Evolutionary conservation across 148 eudicot genomes (phyloP), one percentile per base, ranked within the genome.

Genomic region (Silene latifolia): DNA sequence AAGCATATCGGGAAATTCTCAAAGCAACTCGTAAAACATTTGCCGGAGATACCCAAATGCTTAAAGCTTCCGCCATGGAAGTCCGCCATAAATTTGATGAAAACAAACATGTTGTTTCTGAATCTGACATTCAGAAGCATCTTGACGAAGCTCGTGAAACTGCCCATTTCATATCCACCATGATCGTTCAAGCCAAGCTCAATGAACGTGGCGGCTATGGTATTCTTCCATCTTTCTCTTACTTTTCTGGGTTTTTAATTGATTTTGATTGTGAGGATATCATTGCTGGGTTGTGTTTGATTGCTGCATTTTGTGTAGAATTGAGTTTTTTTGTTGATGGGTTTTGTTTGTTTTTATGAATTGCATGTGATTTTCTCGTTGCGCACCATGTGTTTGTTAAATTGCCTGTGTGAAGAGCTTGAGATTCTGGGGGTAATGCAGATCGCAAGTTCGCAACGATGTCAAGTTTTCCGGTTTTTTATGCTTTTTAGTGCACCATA

Each of bases 181-280:
- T 85, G 89, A 84, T 94, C 71, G 96, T 94, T 57, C 98, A 91
- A 79, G 98, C 98, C 69, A 88, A 86, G 74, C 97, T 88, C 83
- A 91, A 83, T 64, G 74, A 83, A 1, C 87, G 88, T 14, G 98
- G 98, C 51, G 87, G 87, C 13, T 94, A 91, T 66, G 96, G 98
- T 92, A 81, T 47, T 11, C 19, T 66, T 47, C n/a, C 35, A 35
- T 51, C 13, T 8, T 24, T 10, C 13, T 57, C 63, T 32, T 4
- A 0, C 18, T 65, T 15, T 65, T 17, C 2, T 3, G n/a, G 3
- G 29, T 76, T 35, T 21, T 24, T 14, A 25, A 9, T 63, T 63
- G 51, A 1, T 60, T 44, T 42, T 25, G 27, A 8, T 59, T 24
- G 24, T 57, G 9, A 44, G 8, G 44, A 8, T 46, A 39, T 11